A percentile compares a stretch with the other conserved stretches of the same genome.
Conservation (phyloP, 176 grass and related monocot genomes). For the Guadua angustifolia region DNA sequence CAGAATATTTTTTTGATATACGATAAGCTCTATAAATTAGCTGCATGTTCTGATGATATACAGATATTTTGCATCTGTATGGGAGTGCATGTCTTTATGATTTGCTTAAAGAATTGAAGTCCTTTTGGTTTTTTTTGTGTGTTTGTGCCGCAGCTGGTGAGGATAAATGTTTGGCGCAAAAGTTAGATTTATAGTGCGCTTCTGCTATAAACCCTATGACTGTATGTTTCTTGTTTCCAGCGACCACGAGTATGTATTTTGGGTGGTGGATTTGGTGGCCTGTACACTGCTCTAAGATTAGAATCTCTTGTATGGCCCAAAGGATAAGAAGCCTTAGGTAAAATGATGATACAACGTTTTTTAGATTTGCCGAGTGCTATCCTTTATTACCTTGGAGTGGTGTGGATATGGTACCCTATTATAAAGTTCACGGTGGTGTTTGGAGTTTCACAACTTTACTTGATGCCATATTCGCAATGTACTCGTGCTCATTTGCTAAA, state of each 20-base stretch:
- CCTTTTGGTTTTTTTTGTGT: background rate
- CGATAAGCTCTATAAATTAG: background rate
- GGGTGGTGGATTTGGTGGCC: conserved; percentile 98
- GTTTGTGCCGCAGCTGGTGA: background rate
- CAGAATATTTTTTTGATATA: background rate
- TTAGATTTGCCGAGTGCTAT: no score
- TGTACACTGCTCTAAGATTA: no score
- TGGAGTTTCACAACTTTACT: no score
- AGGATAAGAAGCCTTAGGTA: no score
- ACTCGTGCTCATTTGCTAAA: conserved; percentile 9
- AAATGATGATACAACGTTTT: no score
- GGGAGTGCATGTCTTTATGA: no score
- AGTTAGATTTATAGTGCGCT: background rate
- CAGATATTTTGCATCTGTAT: background rate
- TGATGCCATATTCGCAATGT: background rate
- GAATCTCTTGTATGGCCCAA: no score
- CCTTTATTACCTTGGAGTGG: no score
- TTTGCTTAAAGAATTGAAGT: background rate
- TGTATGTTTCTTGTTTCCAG: conserved; percentile 53
- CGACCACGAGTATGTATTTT: conserved; percentile 88
- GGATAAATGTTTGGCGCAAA: background rate
- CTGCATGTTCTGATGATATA: background rate
- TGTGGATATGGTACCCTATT: no score
- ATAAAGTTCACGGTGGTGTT: no score
- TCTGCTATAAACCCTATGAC: background rate